A percentile compares a stretch with the other conserved stretches of the same genome.
These are phyloP conservation scores for Lupinus albus DNA, from an alignment of 306 rosid genomes.

Conservation along the genomic window DNA sequence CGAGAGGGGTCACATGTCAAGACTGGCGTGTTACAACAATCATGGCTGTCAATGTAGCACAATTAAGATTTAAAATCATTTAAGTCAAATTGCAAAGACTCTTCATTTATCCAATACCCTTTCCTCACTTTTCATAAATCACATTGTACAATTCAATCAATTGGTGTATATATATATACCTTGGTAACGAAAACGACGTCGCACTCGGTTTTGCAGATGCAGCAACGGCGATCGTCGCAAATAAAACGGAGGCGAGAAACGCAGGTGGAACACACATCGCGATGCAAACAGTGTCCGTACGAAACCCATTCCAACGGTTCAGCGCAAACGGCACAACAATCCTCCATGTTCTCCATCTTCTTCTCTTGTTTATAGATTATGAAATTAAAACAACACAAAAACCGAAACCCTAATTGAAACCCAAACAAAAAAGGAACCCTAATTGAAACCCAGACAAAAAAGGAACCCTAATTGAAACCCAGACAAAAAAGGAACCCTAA, in stretches of 20 bases:
- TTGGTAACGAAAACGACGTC: conserved; percentile 71
- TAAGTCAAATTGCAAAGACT: conserved; percentile 9
- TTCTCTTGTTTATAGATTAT: conserved; percentile 5
- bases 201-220: conserved; percentile 88
- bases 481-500: conserved; percentile 41
- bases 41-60: no score
- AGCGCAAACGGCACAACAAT: conserved; percentile 95
- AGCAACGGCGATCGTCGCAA: conserved; percentile 82
- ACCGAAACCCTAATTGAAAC: no score
- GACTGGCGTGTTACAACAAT: no score
- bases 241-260: conserved; percentile 95
- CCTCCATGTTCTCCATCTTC: conserved; percentile 60
- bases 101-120: not conserved
- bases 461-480: conserved; percentile 38
- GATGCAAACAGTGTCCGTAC: conserved; percentile 85
- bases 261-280: conserved; percentile 96
- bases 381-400: not conserved
- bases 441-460: no score
- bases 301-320: conserved; percentile 95
- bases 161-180: conserved; percentile 44
- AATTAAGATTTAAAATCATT: not conserved
- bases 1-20: no score
- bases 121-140: not conserved
- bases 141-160: not conserved
- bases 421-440: no score